Percentiles rank a stretch among this genome's conserved stretches.
These are phyloP conservation scores for Kodamaea leandrae DNA, from an alignment of 805 yeast genomes.

Conservation along the genomic window DNA sequence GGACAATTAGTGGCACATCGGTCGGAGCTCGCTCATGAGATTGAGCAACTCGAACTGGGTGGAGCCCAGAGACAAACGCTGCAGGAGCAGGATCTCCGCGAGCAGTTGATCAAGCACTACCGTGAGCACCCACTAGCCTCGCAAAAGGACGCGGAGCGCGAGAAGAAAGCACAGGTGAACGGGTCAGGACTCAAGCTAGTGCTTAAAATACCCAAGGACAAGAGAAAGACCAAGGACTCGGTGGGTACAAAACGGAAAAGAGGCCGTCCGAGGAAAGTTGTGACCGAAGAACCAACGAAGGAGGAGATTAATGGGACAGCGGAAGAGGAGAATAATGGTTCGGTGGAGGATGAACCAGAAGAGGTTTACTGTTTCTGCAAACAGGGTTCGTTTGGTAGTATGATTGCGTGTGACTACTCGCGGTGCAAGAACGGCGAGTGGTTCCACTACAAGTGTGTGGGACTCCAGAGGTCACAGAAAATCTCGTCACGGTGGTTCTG, in stretches of 20 bases:
- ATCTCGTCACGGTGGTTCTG: slow-evolving; percentile 42
- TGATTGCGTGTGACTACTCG: slow-evolving; percentile 31
- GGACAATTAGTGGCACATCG: slow-evolving; percentile 33
- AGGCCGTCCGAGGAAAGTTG: slow-evolving; percentile 8
- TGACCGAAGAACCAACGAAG: slow-evolving; percentile 1
- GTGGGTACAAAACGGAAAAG: slow-evolving; percentile 2
- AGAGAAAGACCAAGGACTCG: slow-evolving; percentile 2
- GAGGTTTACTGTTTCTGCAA: slow-evolving; percentile 23
- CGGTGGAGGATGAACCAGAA: slow-evolving; percentile 2
- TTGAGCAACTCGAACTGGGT: slow-evolving; percentile 19
- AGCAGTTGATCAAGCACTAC: slow-evolving; percentile 35
- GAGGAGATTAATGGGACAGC: background rate
- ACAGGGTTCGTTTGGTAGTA: slow-evolving; percentile 29
- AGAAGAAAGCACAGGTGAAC: slow-evolving; percentile 10
- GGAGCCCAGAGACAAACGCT: slow-evolving; percentile 9
- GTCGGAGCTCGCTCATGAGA: slow-evolving; percentile 22
- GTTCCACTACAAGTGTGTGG: slow-evolving; percentile 48
- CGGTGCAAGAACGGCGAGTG: slow-evolving; percentile 45
- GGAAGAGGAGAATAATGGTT: background rate
- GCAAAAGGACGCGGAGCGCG: slow-evolving; percentile 39
- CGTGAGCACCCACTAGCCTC: slow-evolving; percentile 33
- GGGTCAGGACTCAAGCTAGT: slow-evolving; percentile 16
- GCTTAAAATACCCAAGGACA: slow-evolving; percentile 11
- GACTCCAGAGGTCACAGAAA: slow-evolving; percentile 34
- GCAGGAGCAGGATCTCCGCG: slow-evolving; percentile 22